A percentile compares a stretch with the other conserved stretches of the same genome.
Evolutionary conservation across 2,329 filamentous ascomycete species (phyloP).

Genomic region (Onygenales sp.): DNA sequence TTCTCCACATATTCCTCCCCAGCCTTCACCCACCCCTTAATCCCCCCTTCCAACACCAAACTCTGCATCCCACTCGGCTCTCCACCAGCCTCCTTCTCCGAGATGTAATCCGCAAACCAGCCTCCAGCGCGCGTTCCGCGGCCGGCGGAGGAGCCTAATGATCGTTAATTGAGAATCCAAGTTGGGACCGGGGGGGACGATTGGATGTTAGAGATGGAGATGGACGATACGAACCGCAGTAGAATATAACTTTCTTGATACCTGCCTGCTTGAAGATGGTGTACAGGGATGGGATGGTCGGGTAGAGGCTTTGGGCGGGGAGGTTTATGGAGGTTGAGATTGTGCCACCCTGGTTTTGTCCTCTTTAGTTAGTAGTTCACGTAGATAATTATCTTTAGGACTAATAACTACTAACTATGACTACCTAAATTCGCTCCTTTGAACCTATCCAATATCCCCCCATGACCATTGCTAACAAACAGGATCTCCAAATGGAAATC

Average conservation of each 20-base stretch:
- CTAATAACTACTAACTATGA: no score
- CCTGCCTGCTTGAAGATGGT: constrained; percentile 20
- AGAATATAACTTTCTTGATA: constrained; percentile 29
- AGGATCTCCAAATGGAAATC: not conserved
- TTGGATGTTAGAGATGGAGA: not conserved
- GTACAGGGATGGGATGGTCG: constrained; percentile 27
- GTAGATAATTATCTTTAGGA: not conserved
- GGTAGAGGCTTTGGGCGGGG: constrained; percentile 32
- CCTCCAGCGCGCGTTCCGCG: constrained; percentile 46
- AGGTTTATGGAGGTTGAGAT: constrained; percentile 46
- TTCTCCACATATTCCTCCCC: constrained; percentile 38
- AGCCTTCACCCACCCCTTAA: constrained; percentile 45
- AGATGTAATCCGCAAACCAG: constrained; percentile 48
- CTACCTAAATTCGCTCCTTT: no score
- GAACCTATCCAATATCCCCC: no score
- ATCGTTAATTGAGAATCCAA: not conserved
- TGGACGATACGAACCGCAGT: constrained; percentile 28
- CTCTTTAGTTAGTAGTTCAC: not conserved
- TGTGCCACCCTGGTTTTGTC: constrained; percentile 46
- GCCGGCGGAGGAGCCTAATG: constrained; percentile 44
- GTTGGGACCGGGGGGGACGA: not conserved
- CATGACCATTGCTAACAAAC: no score
- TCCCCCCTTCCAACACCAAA: constrained; percentile 41
- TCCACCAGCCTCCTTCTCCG: constrained; percentile 26
- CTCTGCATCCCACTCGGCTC: constrained; percentile 33